Evolutionary conservation across 768 basidiomycete genomes (phyloP).

Genomic region (Kondoa subrosea): DNA sequence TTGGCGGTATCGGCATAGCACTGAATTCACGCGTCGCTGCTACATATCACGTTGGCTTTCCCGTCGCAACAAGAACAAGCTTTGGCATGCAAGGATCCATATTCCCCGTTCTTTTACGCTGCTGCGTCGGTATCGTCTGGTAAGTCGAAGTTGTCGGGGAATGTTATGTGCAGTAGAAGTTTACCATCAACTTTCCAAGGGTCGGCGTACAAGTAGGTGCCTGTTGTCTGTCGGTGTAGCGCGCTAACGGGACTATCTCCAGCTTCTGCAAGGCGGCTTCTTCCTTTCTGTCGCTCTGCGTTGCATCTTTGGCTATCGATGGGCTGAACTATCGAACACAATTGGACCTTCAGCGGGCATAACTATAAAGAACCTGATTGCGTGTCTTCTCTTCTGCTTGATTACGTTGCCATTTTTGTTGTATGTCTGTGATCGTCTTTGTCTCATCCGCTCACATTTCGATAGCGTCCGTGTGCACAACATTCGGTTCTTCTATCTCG

Average conservation of each 20-base stretch:
- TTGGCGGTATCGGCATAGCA: no score
- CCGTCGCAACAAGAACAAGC: neutral
- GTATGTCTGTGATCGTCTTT: neutral
- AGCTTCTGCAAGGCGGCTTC: slow-evolving; percentile 1
- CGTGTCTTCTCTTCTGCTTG: neutral
- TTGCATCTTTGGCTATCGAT: neutral
- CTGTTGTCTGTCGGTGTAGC: no score
- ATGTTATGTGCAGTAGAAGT: no score
- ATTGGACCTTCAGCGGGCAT: neutral
- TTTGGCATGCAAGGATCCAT: slow-evolving; percentile 7
- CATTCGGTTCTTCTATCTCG: slow-evolving; percentile 15
- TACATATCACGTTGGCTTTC: no score
- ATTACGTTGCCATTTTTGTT: slow-evolving; percentile 16
- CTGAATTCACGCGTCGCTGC: no score
- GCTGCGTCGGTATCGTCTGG: slow-evolving; percentile 4
- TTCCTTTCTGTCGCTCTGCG: slow-evolving; percentile 8
- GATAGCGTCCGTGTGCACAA: slow-evolving; percentile 17
- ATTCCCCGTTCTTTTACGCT: slow-evolving; percentile 8
- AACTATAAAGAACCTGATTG: slow-evolving; percentile 3
- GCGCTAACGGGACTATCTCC: no score
- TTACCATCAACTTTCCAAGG: no score
- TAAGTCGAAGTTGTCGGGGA: no score
- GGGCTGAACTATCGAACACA: neutral
- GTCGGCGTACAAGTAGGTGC: no score
- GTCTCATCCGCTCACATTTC: neutral